Evolutionary conservation across 257 asterid genomes (phyloP).

Genomic region (Linderniella brevidens): DNA sequence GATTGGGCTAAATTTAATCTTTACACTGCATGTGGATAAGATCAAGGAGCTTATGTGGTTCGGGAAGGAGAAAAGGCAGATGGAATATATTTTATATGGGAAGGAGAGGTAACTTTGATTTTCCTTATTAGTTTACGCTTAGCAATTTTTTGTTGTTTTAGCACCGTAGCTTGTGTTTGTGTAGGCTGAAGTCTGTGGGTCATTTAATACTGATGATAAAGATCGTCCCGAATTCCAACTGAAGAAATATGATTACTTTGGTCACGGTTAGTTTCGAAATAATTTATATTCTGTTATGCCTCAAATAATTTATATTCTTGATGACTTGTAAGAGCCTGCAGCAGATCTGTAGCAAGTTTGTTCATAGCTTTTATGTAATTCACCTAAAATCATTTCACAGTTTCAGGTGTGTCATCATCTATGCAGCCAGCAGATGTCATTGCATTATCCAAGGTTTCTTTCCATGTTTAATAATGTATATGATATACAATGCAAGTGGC

Average conservation of each 20-base stretch:
- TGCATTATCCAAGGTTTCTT: conserved; percentile 63
- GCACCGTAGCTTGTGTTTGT: conserved; percentile 10
- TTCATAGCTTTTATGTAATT: background rate
- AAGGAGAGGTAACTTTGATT: conserved; percentile 52
- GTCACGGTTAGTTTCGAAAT: conserved; percentile 40
- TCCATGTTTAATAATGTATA: background rate
- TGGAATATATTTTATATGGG: conserved; percentile 81
- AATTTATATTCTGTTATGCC: conserved; percentile 1
- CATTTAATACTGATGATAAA: conserved; percentile 40
- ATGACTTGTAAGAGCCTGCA: no score
- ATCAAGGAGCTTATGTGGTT: conserved; percentile 55
- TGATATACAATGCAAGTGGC: no score
- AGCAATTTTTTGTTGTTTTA: background rate
- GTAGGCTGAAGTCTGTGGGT: conserved; percentile 88
- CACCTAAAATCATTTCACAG: no score
- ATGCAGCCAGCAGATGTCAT: conserved; percentile 57
- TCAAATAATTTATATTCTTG: no score
- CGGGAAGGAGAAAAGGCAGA: conserved; percentile 69
- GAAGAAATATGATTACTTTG: conserved; percentile 61
- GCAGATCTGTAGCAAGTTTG: background rate
- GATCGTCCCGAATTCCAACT: conserved; percentile 49
- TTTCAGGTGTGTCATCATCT: conserved; percentile 51
- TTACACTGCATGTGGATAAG: conserved; percentile 17
- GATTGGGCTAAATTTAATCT: conserved; percentile 4
- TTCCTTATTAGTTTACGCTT: background rate